Conservation (phyloP, 139 green algal species). For the Chlamydomonas schloesseri region DNA sequence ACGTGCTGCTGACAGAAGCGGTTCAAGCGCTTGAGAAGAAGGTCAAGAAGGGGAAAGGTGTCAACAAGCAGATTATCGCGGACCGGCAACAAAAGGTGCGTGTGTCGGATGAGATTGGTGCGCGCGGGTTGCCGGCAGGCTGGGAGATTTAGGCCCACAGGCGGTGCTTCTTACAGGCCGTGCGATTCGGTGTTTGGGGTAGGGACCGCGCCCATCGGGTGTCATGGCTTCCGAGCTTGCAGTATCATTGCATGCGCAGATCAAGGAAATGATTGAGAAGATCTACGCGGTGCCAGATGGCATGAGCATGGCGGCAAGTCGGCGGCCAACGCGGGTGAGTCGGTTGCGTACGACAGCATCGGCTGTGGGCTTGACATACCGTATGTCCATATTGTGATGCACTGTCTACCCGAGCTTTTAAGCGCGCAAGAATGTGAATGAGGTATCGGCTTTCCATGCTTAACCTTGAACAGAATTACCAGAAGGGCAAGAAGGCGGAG, state of each 20-base stretch:
- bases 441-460: too few species aligned
- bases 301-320: constrained; percentile 56
- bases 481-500: constrained; percentile 36
- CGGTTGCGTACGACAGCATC: not conserved
- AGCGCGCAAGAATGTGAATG: too few species aligned
- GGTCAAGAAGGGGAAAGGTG: constrained; percentile 76
- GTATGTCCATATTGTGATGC: too few species aligned
- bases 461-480: constrained; percentile 30
- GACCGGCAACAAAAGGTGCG: constrained; percentile 64
- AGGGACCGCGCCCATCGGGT: too few species aligned
- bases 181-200: too few species aligned
- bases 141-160: not conserved
- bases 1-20: constrained; percentile 61
- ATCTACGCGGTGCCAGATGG: constrained; percentile 76
- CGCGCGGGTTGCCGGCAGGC: not conserved
- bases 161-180: too few species aligned
- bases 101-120: not conserved
- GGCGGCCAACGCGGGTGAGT: constrained; percentile 34
- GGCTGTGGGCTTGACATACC: too few species aligned
- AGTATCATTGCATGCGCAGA: constrained; percentile 48
- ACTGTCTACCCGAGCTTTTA: too few species aligned
- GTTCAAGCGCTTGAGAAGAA: constrained; percentile 59
- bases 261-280: constrained; percentile 67
- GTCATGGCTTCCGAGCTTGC: too few species aligned
- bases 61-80: constrained; percentile 68